A percentile compares a stretch with the other conserved stretches of the same genome.
Evolutionary conservation across 225 moss, liverwort and hornwort genomes (phyloP).

Genomic region (Polytrichum formosum): DNA sequence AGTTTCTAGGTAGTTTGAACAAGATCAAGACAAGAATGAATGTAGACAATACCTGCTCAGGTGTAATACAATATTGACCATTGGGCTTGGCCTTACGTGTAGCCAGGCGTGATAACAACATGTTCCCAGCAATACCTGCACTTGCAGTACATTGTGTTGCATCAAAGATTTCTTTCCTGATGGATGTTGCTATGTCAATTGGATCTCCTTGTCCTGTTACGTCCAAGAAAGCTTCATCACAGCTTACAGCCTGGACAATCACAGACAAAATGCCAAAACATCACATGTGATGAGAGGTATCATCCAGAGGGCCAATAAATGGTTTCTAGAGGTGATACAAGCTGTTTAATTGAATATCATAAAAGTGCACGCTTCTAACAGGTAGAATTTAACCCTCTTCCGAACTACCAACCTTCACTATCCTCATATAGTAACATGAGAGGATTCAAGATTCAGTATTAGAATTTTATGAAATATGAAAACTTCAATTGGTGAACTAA

Average conservation of each 20-base stretch:
- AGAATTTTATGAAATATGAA: no score
- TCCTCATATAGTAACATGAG: background rate
- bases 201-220: constrained; percentile 87
- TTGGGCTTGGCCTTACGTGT: constrained; percentile 96
- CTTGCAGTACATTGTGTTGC: constrained; percentile 88
- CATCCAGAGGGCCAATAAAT: no score
- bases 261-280: background rate
- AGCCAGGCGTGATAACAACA: constrained; percentile 90
- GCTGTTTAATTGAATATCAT: no score
- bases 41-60: constrained; percentile 55
- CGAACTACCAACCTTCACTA: no score
- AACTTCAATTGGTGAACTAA: no score
- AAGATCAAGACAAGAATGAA: background rate
- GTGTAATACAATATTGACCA: constrained; percentile 65
- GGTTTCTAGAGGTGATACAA: no score
- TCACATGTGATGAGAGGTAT: no score
- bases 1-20: no score
- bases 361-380: background rate
- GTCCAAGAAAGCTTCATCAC: constrained; percentile 97
- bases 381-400: background rate
- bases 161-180: constrained; percentile 75
- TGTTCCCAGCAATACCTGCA: constrained; percentile 88
- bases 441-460: background rate
- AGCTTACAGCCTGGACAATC: constrained; percentile 81
- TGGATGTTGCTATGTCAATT: constrained; percentile 61